phyloP scores from a whole-genome alignment of 169 alveolate species.

The Sarcocystis neurona region DNA sequence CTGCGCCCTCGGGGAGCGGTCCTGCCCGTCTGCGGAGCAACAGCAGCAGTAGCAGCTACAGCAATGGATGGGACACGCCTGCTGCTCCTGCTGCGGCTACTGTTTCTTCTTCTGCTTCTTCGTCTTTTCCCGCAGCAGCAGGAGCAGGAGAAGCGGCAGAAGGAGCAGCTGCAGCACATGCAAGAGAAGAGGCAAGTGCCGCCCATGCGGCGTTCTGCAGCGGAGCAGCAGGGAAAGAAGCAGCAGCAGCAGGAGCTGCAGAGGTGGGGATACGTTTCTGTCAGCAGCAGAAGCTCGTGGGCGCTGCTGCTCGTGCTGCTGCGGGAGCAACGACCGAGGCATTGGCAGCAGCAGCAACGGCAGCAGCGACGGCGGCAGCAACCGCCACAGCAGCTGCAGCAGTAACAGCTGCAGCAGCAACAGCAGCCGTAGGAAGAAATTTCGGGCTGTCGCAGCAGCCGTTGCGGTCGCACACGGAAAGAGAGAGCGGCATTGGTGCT shows the following conservation, averaged over 20 bases:
- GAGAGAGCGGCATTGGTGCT: neutral
- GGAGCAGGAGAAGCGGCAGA: neutral
- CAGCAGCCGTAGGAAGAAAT: neutral
- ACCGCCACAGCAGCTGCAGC: constrained; percentile 23
- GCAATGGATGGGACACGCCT: neutral
- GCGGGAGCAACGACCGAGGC: neutral
- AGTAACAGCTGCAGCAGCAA: constrained; percentile 14
- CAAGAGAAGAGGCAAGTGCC: neutral
- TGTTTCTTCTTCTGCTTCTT: neutral
- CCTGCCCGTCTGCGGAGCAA: neutral
- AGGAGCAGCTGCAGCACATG: neutral
- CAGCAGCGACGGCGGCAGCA: constrained; percentile 18
- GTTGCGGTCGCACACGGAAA: neutral
- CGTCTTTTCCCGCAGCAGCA: neutral
- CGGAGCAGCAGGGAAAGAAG: neutral
- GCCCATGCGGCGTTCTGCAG: neutral
- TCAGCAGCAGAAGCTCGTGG: neutral
- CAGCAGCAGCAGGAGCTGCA: neutral
- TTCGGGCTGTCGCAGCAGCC: constrained; percentile 7
- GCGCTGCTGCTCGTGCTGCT: neutral
- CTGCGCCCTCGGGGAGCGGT: neutral
- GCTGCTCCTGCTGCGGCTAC: neutral
- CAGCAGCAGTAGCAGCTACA: neutral
- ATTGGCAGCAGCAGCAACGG: neutral
- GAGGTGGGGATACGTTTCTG: neutral